Evolutionary conservation across 2,329 filamentous ascomycete species (phyloP), one percentile per base, ranked within the genome.

Genomic region (Neospermospora avenae): DNA sequence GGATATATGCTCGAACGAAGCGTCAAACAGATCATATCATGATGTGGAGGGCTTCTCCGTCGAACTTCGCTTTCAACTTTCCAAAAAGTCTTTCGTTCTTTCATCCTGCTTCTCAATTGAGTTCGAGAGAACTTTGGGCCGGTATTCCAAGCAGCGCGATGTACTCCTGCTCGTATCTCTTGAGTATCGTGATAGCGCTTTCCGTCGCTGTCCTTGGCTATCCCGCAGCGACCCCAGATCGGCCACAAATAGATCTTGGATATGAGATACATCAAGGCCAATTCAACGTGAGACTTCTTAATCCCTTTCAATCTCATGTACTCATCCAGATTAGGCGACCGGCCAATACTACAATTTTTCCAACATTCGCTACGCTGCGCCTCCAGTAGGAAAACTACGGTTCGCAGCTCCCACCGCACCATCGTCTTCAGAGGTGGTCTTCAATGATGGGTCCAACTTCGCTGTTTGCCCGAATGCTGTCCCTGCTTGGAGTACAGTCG

Each of bases 301-400:
- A 3, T 14, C 4, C 11, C 2, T 34, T 37, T 5, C 31, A 14
- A 4, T 8, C 11, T 28, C 6, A 22, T 4, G 5, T 35, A 16
- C 48, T 51, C 31, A 51, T 24, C 18, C 2, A 6, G 3, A 51
- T 4, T 25, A 67, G 65, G 42, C 54, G 20, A 63, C 61, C 1
- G 62, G 62, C 11, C 42, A 65, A 81, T 74, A 71, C 57, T 76
- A 75, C 65, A 67, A 68, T 16, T 76, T 76, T 64, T 72, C 65
- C 52, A 77, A 77, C 18, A 74, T 80, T 49, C 71, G 76, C 14
- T 80, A 76, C 59, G 77, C 77, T 3, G 73, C 71, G 5, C 70
- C 77, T 7, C 77, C 78, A 11, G 63, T 73, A 0, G 77, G 77
- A 13, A 65, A 73, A 13, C 69, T 78, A 1, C 72, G 77, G 61